Percentiles rank a stretch among this genome's conserved stretches.
Evolutionary conservation across 179 eudicot species (phyloP).

Genomic region (Heliamphora pulchella): DNA sequence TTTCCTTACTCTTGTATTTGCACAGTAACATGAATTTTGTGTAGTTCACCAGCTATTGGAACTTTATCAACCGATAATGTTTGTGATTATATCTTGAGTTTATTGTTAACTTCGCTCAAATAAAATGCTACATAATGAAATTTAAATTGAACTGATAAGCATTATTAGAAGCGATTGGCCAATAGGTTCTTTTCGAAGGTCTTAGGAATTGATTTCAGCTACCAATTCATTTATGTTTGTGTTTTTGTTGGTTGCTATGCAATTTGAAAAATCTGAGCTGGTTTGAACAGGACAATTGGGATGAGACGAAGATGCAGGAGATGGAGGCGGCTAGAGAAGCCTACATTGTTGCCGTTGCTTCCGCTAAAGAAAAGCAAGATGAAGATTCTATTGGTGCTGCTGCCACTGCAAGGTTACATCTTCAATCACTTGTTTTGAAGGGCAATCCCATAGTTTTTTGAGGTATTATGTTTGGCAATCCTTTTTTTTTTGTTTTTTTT

Average conservation of each 20-base stretch:
- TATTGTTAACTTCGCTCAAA: not conserved
- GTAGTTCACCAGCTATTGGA: not conserved
- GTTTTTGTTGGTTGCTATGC: not conserved
- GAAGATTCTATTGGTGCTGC: conserved; percentile 72
- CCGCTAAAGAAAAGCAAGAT: conserved; percentile 63
- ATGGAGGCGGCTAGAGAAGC: conserved; percentile 70
- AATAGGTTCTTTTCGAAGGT: not conserved
- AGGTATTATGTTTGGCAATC: not conserved
- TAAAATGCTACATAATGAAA: not conserved
- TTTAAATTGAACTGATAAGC: not conserved
- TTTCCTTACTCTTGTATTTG: not conserved
- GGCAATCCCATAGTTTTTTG: not conserved
- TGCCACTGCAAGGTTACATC: conserved; percentile 51
- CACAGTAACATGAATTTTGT: not conserved
- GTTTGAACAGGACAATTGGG: conserved; percentile 43
- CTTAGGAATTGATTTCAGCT: not conserved
- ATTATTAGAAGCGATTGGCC: not conserved
- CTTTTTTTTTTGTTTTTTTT: too few relatives aligned
- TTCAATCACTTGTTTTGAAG: conserved; percentile 56
- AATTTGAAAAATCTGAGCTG: not conserved
- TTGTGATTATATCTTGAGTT: not conserved
- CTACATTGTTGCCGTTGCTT: conserved; percentile 63
- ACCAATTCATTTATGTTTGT: not conserved
- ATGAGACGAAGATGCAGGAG: conserved; percentile 46
- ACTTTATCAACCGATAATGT: not conserved